phyloP scores from a whole-genome alignment of 192 early-diverging fungal genomes.

The Linnemannia zychae region DNA sequence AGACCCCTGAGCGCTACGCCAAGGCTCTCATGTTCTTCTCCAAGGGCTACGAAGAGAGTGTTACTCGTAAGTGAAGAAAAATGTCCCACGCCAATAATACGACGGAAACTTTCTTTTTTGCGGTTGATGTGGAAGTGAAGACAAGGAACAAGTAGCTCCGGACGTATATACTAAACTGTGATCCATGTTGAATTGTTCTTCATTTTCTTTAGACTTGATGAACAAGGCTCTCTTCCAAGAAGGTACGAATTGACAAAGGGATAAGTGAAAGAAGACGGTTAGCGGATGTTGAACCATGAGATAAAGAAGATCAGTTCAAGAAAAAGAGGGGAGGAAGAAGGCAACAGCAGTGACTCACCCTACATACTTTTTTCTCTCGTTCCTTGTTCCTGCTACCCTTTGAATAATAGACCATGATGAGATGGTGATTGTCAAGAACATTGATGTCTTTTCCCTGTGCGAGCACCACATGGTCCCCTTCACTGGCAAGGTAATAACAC shows the following conservation, averaged over 20 bases:
- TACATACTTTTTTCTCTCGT: background rate
- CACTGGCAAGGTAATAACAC: conserved; percentile 90
- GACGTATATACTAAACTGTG: background rate
- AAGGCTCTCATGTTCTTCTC: conserved; percentile 99
- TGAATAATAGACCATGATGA: conserved; percentile 88
- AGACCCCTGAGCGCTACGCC: conserved; percentile 97
- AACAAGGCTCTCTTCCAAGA: conserved; percentile 56
- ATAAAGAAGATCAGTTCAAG: background rate
- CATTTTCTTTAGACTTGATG: conserved; percentile 38
- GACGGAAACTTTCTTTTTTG: background rate
- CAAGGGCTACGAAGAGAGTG: conserved; percentile 94
- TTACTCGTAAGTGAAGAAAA: conserved; percentile 70
- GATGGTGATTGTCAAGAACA: conserved; percentile 99
- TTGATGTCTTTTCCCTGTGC: conserved; percentile 96
- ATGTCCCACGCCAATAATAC: background rate
- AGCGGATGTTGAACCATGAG: background rate
- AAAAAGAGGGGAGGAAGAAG: background rate
- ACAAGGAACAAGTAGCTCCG: background rate
- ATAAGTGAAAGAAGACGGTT: background rate
- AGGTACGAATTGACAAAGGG: conserved; percentile 13
- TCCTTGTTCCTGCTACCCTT: background rate
- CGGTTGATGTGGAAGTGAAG: background rate
- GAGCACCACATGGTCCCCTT: conserved; percentile 99
- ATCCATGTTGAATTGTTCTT: background rate
- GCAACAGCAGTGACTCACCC: background rate